Percentiles rank a stretch among this genome's conserved stretches.
phyloP scores from a whole-genome alignment of 106 monocot genomes.

The Allium sativum region DNA sequence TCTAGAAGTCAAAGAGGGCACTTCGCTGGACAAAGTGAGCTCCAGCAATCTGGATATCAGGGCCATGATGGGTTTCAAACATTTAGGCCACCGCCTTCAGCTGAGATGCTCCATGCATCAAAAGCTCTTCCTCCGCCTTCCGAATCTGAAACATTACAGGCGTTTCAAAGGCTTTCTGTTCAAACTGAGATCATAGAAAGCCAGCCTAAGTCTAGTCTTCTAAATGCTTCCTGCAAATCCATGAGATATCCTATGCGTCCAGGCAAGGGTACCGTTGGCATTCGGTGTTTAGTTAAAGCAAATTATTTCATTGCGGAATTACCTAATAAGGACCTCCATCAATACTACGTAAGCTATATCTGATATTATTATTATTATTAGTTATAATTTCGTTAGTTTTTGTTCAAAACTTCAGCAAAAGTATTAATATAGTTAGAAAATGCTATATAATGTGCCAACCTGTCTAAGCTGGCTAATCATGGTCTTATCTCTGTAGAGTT shows the following conservation, averaged over 20 bases:
- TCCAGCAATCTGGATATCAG: conserved; percentile 25
- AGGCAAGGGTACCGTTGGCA: conserved; percentile 56
- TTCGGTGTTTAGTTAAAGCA: conserved; percentile 66
- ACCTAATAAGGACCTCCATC: conserved; percentile 78
- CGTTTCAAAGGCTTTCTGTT: conserved; percentile 43
- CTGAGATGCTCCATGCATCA: conserved; percentile 96
- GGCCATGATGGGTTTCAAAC: conserved; percentile 39
- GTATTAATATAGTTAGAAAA: too few relatives aligned
- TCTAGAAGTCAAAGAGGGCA: too few relatives aligned
- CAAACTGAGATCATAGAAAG: conserved; percentile 24
- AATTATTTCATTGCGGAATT: conserved; percentile 85
- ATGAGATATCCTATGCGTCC: conserved; percentile 73
- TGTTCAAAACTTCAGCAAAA: background rate
- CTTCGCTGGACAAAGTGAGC: conserved; percentile 15
- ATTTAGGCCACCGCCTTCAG: conserved; percentile 27
- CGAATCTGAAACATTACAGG: conserved; percentile 26
- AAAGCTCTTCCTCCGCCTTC: conserved; percentile 19
- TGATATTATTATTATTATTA: background rate
- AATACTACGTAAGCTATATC: conserved; percentile 58
- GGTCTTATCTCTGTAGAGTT: too few relatives aligned
- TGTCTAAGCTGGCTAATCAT: too few relatives aligned
- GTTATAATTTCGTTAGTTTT: background rate
- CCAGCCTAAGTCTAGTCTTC: conserved; percentile 26
- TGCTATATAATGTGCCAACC: too few relatives aligned
- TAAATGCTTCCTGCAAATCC: conserved; percentile 51